phyloP scores from a whole-genome alignment of 345 rosid species.

The Pistacia atlantica region DNA sequence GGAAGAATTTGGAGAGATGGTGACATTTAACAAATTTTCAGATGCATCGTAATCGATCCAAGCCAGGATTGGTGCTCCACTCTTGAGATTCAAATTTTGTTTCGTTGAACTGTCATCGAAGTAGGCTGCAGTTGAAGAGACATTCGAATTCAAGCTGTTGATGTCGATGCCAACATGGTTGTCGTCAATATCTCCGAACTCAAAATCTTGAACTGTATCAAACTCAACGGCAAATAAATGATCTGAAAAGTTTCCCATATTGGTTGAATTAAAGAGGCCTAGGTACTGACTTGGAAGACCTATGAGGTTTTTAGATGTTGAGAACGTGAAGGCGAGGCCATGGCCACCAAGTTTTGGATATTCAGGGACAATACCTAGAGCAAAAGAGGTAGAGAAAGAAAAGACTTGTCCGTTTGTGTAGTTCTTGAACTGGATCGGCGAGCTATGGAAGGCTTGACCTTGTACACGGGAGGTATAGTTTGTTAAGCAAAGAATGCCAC shows the following conservation, averaged over 20 bases:
- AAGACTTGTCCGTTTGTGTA: too few relatives aligned
- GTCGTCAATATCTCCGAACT: slow-evolving; percentile 42
- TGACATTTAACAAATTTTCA: slow-evolving; percentile 39
- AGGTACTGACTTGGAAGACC: slow-evolving; percentile 25
- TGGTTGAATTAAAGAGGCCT: neutral
- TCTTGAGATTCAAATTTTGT: slow-evolving; percentile 32
- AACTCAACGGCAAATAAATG: slow-evolving; percentile 39
- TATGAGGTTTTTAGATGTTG: slow-evolving; percentile 20
- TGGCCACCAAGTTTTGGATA: too few relatives aligned
- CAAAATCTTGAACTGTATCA: slow-evolving; percentile 31
- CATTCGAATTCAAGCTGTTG: slow-evolving; percentile 38
- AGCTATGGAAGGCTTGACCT: too few relatives aligned
- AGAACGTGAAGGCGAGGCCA: neutral
- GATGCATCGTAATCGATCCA: slow-evolving; percentile 64
- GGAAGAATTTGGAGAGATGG: slow-evolving; percentile 37
- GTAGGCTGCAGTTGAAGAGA: slow-evolving; percentile 42
- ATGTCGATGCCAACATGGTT: slow-evolving; percentile 67
- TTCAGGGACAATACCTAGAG: too few relatives aligned
- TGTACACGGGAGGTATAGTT: too few relatives aligned
- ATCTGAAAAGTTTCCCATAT: neutral
- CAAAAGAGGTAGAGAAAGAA: too few relatives aligned
- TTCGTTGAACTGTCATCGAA: slow-evolving; percentile 20
- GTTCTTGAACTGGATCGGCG: too few relatives aligned
- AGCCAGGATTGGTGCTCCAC: slow-evolving; percentile 43
- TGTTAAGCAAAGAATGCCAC: too few relatives aligned